A percentile compares a stretch with the other conserved stretches of the same genome.
Evolutionary conservation across 768 basidiomycete species (phyloP).

Genomic region (Polyporus arcularius): DNA sequence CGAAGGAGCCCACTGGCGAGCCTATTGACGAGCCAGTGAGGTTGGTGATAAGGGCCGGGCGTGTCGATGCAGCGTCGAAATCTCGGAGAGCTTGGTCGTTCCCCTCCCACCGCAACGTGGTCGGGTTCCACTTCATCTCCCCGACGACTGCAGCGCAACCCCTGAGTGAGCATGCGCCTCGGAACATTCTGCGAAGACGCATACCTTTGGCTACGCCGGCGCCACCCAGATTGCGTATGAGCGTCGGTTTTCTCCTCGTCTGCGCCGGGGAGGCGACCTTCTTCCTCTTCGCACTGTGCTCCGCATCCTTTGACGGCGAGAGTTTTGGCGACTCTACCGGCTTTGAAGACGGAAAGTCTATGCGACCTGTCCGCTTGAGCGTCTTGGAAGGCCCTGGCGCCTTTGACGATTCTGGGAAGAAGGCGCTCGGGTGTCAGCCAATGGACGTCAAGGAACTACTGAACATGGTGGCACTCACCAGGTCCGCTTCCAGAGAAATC

Average conservation of each 20-base stretch:
- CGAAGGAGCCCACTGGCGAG: conserved; percentile 73
- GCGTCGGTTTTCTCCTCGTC: conserved; percentile 75
- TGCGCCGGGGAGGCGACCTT: conserved; percentile 48
- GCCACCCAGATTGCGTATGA: conserved; percentile 84
- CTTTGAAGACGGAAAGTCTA: conserved; percentile 49
- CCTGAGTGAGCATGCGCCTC: not conserved
- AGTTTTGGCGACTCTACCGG: conserved; percentile 23
- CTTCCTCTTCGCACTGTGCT: conserved; percentile 46
- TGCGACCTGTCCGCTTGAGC: conserved; percentile 56
- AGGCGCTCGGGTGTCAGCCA: not conserved
- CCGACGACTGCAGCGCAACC: conserved; percentile 67
- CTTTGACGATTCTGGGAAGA: conserved; percentile 16
- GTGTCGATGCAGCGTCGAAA: conserved; percentile 84
- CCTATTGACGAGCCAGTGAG: conserved; percentile 86
- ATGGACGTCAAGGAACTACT: not conserved
- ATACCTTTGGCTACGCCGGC: conserved; percentile 70
- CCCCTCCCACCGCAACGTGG: conserved; percentile 91
- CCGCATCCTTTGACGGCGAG: conserved; percentile 24
- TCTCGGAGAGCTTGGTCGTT: conserved; percentile 91
- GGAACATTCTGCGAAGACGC: not conserved
- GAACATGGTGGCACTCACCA: conserved; percentile 39
- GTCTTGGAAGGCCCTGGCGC: conserved; percentile 46
- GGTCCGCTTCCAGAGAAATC: conserved; percentile 42
- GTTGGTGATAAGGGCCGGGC: conserved; percentile 95
- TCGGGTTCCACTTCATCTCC: conserved; percentile 98